Evolutionary conservation across 2,329 filamentous ascomycete genomes (phyloP).

Genomic region (Fusarium camptoceras): DNA sequence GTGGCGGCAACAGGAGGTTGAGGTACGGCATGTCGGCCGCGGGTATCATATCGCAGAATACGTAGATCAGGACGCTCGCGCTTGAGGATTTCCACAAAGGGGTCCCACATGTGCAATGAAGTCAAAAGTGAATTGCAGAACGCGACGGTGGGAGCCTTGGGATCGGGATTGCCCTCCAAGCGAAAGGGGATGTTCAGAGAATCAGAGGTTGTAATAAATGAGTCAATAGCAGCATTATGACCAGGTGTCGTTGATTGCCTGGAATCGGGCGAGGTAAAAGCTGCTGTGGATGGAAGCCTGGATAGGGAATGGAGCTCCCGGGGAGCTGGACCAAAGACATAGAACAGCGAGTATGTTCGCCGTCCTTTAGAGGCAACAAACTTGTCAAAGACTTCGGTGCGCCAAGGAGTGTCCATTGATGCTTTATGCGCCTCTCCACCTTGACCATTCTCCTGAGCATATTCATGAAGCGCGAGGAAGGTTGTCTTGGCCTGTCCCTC

Average conservation of each 20-base stretch:
- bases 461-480: slow-evolving; percentile 79
- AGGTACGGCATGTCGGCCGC: slow-evolving; percentile 70
- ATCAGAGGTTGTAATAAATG: slow-evolving; percentile 76
- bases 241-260: slow-evolving; percentile 66
- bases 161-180: slow-evolving; percentile 77
- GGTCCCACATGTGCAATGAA: slow-evolving; percentile 83
- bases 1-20: slow-evolving; percentile 64
- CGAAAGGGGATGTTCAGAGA: slow-evolving; percentile 77
- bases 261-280: slow-evolving; percentile 67
- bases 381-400: slow-evolving; percentile 67
- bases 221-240: slow-evolving; percentile 68
- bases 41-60: slow-evolving; percentile 81
- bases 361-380: slow-evolving; percentile 68
- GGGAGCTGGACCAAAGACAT: slow-evolving; percentile 81
- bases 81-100: slow-evolving; percentile 73
- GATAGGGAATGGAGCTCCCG: slow-evolving; percentile 73
- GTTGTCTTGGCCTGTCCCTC: slow-evolving; percentile 64
- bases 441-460: slow-evolving; percentile 73
- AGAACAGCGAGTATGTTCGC: slow-evolving; percentile 77
- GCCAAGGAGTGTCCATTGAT: slow-evolving; percentile 71
- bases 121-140: slow-evolving; percentile 86
- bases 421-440: slow-evolving; percentile 73
- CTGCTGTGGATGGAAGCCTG: slow-evolving; percentile 58
- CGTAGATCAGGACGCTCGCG: slow-evolving; percentile 72
- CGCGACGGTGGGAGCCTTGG: slow-evolving; percentile 76